Evolutionary conservation across 306 rosid species (phyloP), one percentile per base, ranked within the genome.

Genomic region (Prunus kanzakura): DNA sequence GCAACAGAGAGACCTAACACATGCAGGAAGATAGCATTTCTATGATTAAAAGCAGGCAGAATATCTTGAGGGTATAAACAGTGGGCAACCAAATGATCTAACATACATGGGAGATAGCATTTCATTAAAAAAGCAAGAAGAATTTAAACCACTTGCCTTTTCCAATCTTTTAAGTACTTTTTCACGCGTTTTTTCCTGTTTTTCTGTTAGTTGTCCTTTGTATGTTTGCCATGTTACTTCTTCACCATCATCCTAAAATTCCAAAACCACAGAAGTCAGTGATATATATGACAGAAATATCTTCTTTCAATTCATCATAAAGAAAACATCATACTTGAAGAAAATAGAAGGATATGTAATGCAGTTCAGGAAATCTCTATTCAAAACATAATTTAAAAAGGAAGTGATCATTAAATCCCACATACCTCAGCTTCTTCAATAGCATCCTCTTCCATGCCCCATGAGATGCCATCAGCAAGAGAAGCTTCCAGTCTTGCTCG

Each of bases 401-500:
- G 43, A 61, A 74, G 49, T 64, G 63, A 75, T 62, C 58, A 71
- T 25, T 69, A 68, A 63, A 47, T 81, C 65, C 41, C 62, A 84
- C 80, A 81, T 72, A 90, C 98, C 97, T 92, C 98, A 22, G 72
- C 87, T 82, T 95, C 98, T 84, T 95, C 98, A 79, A 91, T 77
- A 68, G 97, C 98, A 90, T 95, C 98, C 81, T 95, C 98, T 43
- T 91, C 90, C 97, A 95, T 90, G 75, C 98, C 98, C 97, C 98
- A 95, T 25, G 97, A 95, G 75, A 92, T 73, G 76, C 98, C 98
- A 78, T 90, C 98, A 74, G 88, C 91, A 80, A 78, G 82, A 76
- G 93, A 89, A 73, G 97, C 89, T 88, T 90, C 92, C 52, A 45
- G 76, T 78, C 86, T 88, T 55, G 98, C 98, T 78, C 98, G 93